Base-by-base conservation (phyloP, 257 asterid species). In the Fraxinus pennsylvanica region DNA sequence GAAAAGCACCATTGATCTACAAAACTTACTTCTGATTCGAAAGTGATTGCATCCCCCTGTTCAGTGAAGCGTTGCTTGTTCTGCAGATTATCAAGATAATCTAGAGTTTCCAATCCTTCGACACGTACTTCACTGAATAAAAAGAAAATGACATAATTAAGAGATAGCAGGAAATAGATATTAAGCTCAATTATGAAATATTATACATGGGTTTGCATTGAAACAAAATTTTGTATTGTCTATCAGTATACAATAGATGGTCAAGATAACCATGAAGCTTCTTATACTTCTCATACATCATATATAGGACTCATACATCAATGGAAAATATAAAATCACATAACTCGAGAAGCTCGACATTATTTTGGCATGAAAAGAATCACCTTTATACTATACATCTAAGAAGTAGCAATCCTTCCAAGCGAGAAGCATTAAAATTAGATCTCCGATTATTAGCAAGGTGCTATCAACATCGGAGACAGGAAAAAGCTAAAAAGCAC, bases 31-130 rank as follows among this genome's bases (percentile, higher is more conserved):
- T 94, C 99, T 43, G 97, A 89, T 83, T 92, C 99, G 72, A 94
- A 90, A 80, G 99, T 91, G 70, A 94, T 86, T 71, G 97, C 96
- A 84, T 91, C 95, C 72, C 92, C 97, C 85, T 94, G 97, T 81
- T 94, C 97, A 66, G 97, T 94, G 72, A 90, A 89, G 73, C 95
- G 86, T 80, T 86, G 86, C 80, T 71, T 92, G 45, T 90, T 85
- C 88, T 90, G 91, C 87, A 86, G 85, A 84, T 87, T 93, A 85
- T 93, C 99, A 80, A 94, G 95, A 82, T 94, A 94, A 88, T 94
- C 95, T 85, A 89, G 86, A 17, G 97, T 94, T 87, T 94, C 99
- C 89, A 94, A 78, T 84, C 99, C 98, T 87, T 94, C 98, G 47
- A 94, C 97, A 36, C 97, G 97, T 73, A 94, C 97, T 84, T 94